phyloP scores from a whole-genome alignment of 1,139 yeast genomes.

The Sugiyamaella sp. region DNA sequence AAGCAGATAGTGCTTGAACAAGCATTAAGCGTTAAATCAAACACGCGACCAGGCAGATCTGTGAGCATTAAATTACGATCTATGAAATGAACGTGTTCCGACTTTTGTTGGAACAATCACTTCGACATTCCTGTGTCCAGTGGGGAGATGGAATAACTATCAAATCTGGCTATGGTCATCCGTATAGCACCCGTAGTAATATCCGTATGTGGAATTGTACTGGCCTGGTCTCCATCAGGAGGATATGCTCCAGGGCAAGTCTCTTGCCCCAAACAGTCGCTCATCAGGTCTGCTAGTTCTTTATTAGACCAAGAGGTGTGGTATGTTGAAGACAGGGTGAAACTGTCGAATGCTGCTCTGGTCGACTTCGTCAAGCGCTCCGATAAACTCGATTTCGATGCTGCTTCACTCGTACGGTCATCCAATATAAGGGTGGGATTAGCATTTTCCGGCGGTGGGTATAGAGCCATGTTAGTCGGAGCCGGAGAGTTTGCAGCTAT shows the following conservation, averaged over 20 bases:
- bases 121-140: too few species aligned
- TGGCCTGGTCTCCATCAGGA: slow-evolving; percentile 28
- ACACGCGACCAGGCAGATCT: not conserved
- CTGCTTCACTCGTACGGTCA: slow-evolving; percentile 50
- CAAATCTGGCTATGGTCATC: not conserved
- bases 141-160: too few species aligned
- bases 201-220: slow-evolving; percentile 1
- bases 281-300: slow-evolving; percentile 23
- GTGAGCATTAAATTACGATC: not conserved
- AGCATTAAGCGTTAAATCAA: not conserved
- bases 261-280: slow-evolving; percentile 22
- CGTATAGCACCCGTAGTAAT: not conserved
- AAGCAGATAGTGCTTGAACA: not conserved
- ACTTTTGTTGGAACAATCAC: too few species aligned
- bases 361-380: slow-evolving; percentile 58
- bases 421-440: slow-evolving; percentile 58
- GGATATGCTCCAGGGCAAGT: slow-evolving; percentile 31
- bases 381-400: slow-evolving; percentile 62
- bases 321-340: slow-evolving; percentile 48
- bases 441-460: slow-evolving; percentile 91
- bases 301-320: slow-evolving; percentile 31
- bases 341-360: slow-evolving; percentile 56
- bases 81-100: too few species aligned
- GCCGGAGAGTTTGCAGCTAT: slow-evolving; percentile 84
- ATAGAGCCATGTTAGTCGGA: slow-evolving; percentile 85